phyloP scores from a whole-genome alignment of 768 basidiomycete species.

The Suillus discolor region DNA sequence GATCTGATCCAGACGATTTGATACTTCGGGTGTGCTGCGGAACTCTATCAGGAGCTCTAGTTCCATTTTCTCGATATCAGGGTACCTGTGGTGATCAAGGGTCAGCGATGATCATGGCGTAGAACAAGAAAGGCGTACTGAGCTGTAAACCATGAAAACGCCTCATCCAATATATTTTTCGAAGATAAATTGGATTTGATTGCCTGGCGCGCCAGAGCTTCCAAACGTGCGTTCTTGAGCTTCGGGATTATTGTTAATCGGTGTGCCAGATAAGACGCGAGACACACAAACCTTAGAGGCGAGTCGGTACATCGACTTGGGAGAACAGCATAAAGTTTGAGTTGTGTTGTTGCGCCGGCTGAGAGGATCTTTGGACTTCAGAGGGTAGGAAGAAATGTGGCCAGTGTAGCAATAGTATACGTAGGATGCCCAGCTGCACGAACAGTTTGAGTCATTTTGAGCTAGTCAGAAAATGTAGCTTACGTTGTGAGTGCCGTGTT shows the following conservation, averaged over 20 bases:
- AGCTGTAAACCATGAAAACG: slow-evolving; percentile 33
- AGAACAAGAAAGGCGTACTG: slow-evolving; percentile 17
- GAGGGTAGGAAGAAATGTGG: slow-evolving; percentile 24
- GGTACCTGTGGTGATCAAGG: slow-evolving; percentile 16
- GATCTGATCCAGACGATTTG: neutral
- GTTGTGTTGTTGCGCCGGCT: neutral
- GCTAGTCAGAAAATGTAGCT: slow-evolving; percentile 4
- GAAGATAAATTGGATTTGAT: slow-evolving; percentile 25
- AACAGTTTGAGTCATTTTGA: neutral
- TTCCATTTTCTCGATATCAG: slow-evolving; percentile 15
- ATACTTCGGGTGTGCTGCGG: neutral
- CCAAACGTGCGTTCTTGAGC: neutral
- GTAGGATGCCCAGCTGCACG: slow-evolving; percentile 28
- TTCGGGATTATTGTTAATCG: neutral
- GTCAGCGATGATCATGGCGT: neutral
- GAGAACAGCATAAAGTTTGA: slow-evolving; percentile 27
- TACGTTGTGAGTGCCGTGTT: slow-evolving; percentile 32
- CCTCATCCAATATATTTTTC: slow-evolving; percentile 30
- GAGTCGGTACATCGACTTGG: slow-evolving; percentile 42
- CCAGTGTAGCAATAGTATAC: slow-evolving; percentile 35
- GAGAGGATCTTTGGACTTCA: slow-evolving; percentile 22
- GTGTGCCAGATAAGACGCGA: neutral
- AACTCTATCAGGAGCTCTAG: neutral
- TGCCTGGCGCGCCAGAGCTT: slow-evolving; percentile 20
- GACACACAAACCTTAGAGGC: slow-evolving; percentile 23